Conservation (phyloP, 2,329 filamentous ascomycete genomes). For the Nigrospora sphaerica region DNA sequence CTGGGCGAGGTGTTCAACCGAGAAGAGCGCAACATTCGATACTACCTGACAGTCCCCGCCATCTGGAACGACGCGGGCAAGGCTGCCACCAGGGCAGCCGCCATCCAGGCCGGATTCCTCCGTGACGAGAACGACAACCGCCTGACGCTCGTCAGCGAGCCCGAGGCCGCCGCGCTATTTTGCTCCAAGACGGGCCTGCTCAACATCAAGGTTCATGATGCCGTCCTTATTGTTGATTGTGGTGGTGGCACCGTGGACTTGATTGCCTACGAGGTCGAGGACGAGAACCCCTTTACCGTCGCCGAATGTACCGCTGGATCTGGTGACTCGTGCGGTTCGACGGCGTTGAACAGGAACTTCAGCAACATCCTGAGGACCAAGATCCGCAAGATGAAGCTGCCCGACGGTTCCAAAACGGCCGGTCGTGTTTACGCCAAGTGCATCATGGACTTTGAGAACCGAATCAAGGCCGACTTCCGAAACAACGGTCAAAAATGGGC, state of each 20-base stretch:
- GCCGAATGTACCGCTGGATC: conserved; percentile 1
- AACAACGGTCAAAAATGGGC: conserved; percentile 85
- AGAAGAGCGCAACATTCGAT: conserved; percentile 95
- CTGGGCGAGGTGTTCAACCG: conserved; percentile 95
- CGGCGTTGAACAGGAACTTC: conserved; percentile 1
- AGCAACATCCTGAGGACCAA: conserved; percentile 1
- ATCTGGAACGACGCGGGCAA: conserved; percentile 99
- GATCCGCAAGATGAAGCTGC: conserved; percentile 3
- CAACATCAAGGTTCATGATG: conserved; percentile 92
- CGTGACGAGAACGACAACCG: conserved; percentile 97
- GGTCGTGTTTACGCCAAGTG: conserved; percentile 58
- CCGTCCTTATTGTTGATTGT: conserved; percentile 1
- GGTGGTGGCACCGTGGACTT: conserved; percentile 3
- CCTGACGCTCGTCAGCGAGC: conserved; percentile 89
- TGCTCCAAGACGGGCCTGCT: conserved; percentile 94
- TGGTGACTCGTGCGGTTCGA: conserved; percentile 1
- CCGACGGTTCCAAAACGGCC: conserved; percentile 70
- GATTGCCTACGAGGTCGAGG: conserved; percentile 2
- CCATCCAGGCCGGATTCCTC: conserved; percentile 93
- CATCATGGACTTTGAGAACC: conserved; percentile 2
- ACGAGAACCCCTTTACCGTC: conserved; percentile 1
- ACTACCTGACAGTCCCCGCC: conserved; percentile 96
- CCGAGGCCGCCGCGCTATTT: conserved; percentile 94
- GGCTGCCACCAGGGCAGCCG: conserved; percentile 88
- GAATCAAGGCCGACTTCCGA: conserved; percentile 1